Base-by-base conservation (phyloP, 176 grass and related monocot species). In the Canna indica region DNA sequence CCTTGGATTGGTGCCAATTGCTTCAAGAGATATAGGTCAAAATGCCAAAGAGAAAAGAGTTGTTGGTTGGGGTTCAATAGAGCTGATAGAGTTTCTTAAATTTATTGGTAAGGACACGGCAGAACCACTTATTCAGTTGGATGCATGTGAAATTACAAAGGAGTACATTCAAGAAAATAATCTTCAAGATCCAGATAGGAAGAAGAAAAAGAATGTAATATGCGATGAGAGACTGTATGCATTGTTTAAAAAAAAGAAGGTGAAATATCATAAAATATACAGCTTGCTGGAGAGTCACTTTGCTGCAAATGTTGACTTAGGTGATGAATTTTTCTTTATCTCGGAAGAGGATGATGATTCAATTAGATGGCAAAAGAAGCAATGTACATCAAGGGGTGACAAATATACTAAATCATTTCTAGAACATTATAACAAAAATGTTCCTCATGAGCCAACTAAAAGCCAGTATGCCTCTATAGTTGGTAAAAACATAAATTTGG, bases 181-280 rank as follows among this genome's bases (percentile, higher is more conserved):
- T 71, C 72, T 90, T 17, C 81, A 69, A 30, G 57, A 76, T 36
- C 81, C 71, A 35, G 80, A 70, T 9, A 11, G 3, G 38, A 64
- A 76, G 60, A 97, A 83, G 76, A 91, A 86, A 81, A 83, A 73
- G n/a, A 16, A 17, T 64, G 87, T 97, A 18, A 31, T 71, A 33
- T 90, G 83, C 85, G 93, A 97, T 79, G 68, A 72, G 58, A 84
- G 61, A 28, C 73, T 97, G 25, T 48, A 8, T 10, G 24, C 74
- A 65, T 77, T 97, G 36, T 97, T 97, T 78, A 82, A 58, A 42
- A 97, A 81, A 73, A 81, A 31, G 47, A 91, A 83, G 81, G 11
- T 97, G 71, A 97, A 79, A 46, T 79, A 62, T 41, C 79, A 76
- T 75, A 83, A 22, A 72, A 87, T 97, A 53, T 73, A 75, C 71